Evolutionary conservation across 257 asterid genomes (phyloP), one percentile per base, ranked within the genome.

Genomic region (Solanum piurae): DNA sequence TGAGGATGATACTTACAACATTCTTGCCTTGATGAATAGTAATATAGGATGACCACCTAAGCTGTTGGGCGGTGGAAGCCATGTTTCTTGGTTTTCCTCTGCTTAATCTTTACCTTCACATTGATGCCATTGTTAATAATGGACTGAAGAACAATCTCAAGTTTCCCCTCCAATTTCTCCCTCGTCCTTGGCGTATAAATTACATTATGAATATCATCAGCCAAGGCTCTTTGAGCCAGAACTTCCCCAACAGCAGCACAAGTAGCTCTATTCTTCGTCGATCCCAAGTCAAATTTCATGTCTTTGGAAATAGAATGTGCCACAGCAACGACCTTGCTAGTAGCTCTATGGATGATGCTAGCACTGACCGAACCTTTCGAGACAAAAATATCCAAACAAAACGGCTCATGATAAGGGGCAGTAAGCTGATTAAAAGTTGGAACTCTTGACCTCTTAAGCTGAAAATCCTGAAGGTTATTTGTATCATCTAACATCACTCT

Each of bases 271-370:
- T 91, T 96, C 96, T 92, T 96, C 8, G 96, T 92, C 31, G 99
- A 96, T 6, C 93, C 90, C 82, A 95, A 84, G 68, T 94, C 98
- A 86, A 91, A 94, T 88, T 95, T 96, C 98, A 95, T 92, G 88
- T 95, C 98, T 92, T 96, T 94, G 12, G 98, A 96, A 71, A 95
- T 96, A 12, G 98, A 95, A 89, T 95, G 95, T 2, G 99, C 92
- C 79, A 91, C 96, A 33, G 88, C 95, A 21, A 96, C 98, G 23
- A 96, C 98, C 49, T 95, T 94, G 93, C 99, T 95, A 64, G 98
- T 94, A 55, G 95, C 95, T 7, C 98, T 94, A 69, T 96, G 98
- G 49, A 94, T 92, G 34, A 96, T 89, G 94, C 99, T 89, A 14
- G 98, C 98, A 62, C 98, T 94, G 9, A 92, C 95, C 0, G 98